Evolutionary conservation across 345 rosid genomes (phyloP).

Genomic region (Eucalyptus dawsonii): DNA sequence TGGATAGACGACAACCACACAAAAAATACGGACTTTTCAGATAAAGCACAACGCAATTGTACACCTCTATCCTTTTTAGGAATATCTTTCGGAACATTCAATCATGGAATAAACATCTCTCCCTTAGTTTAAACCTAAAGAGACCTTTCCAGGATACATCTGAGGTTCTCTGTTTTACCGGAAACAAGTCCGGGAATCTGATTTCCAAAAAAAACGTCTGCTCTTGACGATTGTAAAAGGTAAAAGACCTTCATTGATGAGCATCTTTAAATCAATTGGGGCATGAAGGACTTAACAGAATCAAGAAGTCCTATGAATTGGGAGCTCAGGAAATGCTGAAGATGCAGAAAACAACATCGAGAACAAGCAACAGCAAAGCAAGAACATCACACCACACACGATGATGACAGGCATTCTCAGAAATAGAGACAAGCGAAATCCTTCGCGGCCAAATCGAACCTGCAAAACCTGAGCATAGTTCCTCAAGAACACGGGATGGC

Average conservation of each 20-base stretch:
- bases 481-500: slow-evolving; percentile 56
- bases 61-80: neutral
- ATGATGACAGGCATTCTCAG: neutral
- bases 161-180: neutral
- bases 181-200: neutral
- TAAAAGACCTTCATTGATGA: neutral
- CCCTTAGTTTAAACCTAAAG: neutral
- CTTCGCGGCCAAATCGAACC: slow-evolving; percentile 10
- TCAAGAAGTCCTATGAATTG: neutral
- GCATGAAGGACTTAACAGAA: neutral
- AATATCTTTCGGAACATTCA: neutral
- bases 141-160: neutral
- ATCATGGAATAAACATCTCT: neutral
- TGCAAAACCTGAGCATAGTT: slow-evolving; percentile 68
- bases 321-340: neutral
- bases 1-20: neutral
- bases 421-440: neutral
- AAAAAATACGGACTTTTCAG: neutral
- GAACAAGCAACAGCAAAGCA: neutral
- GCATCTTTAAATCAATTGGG: neutral
- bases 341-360: neutral
- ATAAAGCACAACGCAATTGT: neutral
- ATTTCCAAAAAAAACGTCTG: neutral
- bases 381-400: neutral
- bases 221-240: neutral